phyloP scores from a whole-genome alignment of 1,284 basidiomycete species.

The Cystobasidiaceae sp. region DNA sequence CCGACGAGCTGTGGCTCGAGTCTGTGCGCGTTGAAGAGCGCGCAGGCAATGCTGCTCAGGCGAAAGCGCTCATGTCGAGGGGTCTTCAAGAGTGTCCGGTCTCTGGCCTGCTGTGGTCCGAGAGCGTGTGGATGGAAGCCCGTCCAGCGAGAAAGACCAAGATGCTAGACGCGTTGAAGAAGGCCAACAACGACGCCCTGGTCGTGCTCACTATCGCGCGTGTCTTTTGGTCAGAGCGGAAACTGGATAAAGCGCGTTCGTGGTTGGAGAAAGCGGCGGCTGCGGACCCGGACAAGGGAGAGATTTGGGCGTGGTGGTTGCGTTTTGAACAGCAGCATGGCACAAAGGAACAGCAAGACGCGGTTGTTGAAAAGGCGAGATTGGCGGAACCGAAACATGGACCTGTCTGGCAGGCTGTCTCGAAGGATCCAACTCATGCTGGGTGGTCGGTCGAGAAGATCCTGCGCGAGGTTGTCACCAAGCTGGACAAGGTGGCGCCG shows the following conservation, averaged over 20 bases:
- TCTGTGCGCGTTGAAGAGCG: slow-evolving; percentile 85
- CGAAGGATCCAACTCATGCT: slow-evolving; percentile 70
- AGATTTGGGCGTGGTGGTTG: slow-evolving; percentile 93
- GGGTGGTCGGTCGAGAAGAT: slow-evolving; percentile 66
- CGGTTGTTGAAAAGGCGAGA: slow-evolving; percentile 62
- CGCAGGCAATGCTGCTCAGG: slow-evolving; percentile 66
- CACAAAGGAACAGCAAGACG: slow-evolving; percentile 68
- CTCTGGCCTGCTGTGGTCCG: slow-evolving; percentile 82
- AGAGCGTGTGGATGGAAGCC: slow-evolving; percentile 85
- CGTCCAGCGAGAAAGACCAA: slow-evolving; percentile 80
- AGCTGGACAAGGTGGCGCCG: slow-evolving; percentile 46
- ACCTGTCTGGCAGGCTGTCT: slow-evolving; percentile 70
- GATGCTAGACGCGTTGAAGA: slow-evolving; percentile 85
- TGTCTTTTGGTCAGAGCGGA: slow-evolving; percentile 89
- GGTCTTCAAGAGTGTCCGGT: slow-evolving; percentile 86
- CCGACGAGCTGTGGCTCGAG: slow-evolving; percentile 83
- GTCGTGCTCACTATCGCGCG: slow-evolving; percentile 87
- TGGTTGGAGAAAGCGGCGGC: slow-evolving; percentile 84
- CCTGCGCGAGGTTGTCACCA: slow-evolving; percentile 66
- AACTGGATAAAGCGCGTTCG: slow-evolving; percentile 85
- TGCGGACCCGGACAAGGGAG: slow-evolving; percentile 65
- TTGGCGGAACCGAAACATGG: slow-evolving; percentile 81
- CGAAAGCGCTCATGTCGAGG: slow-evolving; percentile 75
- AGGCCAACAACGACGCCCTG: slow-evolving; percentile 74
- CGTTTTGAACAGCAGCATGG: slow-evolving; percentile 91